A percentile compares a stretch with the other conserved stretches of the same genome.
phyloP scores from a whole-genome alignment of 805 yeast species.

The Hanseniaspora occidentalis region DNA sequence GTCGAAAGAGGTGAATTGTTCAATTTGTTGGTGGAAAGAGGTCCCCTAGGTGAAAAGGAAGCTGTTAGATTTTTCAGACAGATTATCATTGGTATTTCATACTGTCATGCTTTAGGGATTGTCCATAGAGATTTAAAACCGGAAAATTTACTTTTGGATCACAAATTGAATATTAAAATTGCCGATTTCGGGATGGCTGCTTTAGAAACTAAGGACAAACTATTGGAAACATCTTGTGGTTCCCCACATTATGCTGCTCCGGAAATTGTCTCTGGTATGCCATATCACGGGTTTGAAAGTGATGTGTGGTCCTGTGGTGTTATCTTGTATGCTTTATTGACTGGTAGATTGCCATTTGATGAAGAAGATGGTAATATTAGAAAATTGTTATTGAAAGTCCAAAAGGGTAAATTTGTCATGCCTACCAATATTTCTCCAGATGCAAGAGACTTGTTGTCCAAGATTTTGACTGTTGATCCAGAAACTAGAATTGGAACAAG shows the following conservation, averaged over 20 bases:
- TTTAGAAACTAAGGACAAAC: constrained; percentile 64
- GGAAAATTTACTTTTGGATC: constrained; percentile 68
- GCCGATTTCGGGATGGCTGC: constrained; percentile 99
- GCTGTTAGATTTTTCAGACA: constrained; percentile 85
- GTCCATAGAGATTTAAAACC: constrained; percentile 85
- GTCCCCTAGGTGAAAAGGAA: constrained; percentile 77
- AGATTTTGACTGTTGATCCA: constrained; percentile 79
- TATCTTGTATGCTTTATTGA: constrained; percentile 80
- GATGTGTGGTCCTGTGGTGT: constrained; percentile 99
- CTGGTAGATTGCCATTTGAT: constrained; percentile 94
- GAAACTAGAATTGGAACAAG: constrained; percentile 63
- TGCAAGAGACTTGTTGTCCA: constrained; percentile 73
- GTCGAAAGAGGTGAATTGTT: constrained; percentile 96
- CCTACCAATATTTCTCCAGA: constrained; percentile 69
- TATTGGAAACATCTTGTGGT: constrained; percentile 92
- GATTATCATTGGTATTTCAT: constrained; percentile 69
- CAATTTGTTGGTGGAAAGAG: constrained; percentile 79
- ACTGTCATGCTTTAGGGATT: constrained; percentile 76
- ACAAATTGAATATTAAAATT: constrained; percentile 77
- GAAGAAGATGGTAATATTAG: constrained; percentile 77
- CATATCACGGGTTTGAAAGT: constrained; percentile 91
- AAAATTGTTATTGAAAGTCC: constrained; percentile 76
- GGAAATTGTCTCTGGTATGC: constrained; percentile 90
- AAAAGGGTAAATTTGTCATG: constrained; percentile 75
- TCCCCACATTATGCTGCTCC: constrained; percentile 99